These are phyloP conservation scores for Pholiota molesta DNA, from an alignment of 768 basidiomycete genomes.

Conservation along the genomic window DNA sequence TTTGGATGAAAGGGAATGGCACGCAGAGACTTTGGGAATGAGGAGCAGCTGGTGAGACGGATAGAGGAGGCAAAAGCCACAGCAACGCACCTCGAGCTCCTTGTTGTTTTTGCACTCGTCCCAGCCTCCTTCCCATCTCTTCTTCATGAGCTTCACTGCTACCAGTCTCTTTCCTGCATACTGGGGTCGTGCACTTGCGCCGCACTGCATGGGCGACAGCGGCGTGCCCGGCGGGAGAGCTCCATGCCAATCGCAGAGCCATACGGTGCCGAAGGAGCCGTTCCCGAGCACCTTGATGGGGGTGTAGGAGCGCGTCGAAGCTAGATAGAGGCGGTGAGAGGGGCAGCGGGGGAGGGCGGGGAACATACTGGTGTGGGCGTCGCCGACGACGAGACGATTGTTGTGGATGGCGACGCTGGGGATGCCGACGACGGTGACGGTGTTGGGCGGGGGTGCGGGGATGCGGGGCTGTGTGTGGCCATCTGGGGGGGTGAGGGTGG, in stretches of 20 bases:
- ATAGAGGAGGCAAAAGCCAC: slow-evolving; percentile 14
- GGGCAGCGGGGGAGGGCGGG: slow-evolving; percentile 3
- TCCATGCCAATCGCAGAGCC: slow-evolving; percentile 99
- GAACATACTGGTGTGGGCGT: slow-evolving; percentile 68
- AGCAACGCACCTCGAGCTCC: slow-evolving; percentile 81
- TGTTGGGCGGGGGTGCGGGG: slow-evolving; percentile 51
- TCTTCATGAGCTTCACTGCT: slow-evolving; percentile 98
- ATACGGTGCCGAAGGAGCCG: slow-evolving; percentile 98
- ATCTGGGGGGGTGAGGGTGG: slow-evolving; percentile 27
- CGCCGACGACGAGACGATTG: slow-evolving; percentile 73
- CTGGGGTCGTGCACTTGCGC: slow-evolving; percentile 88
- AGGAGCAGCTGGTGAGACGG: slow-evolving; percentile 16
- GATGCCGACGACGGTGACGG: slow-evolving; percentile 69
- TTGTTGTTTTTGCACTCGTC: slow-evolving; percentile 94
- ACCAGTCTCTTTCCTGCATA: slow-evolving; percentile 95
- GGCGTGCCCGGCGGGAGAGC: slow-evolving; percentile 89
- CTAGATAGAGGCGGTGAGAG: slow-evolving; percentile 41
- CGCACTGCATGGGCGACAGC: slow-evolving; percentile 94
- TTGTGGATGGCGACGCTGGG: slow-evolving; percentile 77
- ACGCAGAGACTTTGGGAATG: slow-evolving; percentile 74
- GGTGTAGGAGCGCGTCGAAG: slow-evolving; percentile 86
- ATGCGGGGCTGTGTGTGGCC: slow-evolving; percentile 30
- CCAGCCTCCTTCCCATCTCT: slow-evolving; percentile 98
- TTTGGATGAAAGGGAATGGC: slow-evolving; percentile 95
- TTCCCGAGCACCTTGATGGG: slow-evolving; percentile 97